Base-by-base conservation (phyloP, 163 green algal genomes). In the Chlorella variabilis region DNA sequence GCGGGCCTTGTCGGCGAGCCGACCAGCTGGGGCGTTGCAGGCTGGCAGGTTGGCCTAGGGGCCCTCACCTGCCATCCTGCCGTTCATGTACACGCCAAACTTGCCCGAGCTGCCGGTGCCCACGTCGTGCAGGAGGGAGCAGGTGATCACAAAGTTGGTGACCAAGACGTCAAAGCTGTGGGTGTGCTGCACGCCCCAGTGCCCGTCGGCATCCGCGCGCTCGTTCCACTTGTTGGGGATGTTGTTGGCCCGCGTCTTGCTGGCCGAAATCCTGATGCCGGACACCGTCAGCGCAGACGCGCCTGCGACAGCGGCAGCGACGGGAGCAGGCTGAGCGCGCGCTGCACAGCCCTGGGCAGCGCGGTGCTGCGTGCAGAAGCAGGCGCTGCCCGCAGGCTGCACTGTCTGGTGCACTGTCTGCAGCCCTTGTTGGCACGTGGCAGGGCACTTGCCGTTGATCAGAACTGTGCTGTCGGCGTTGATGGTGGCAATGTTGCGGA, bases 401-500 rank as follows among this genome's bases (percentile, higher is more conserved):
- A n/a, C n/a, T n/a, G n/a, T n/a, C n/a, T n/a, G n/a, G n/a, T n/a
- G n/a, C n/a, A n/a, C n/a, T n/a, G n/a, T n/a, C n/a, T n/a, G n/a
- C n/a, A n/a, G n/a, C n/a, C n/a, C n/a, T n/a, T n/a, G n/a, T n/a
- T n/a, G n/a, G n/a, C n/a, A n/a, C n/a, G n/a, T n/a, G 39, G 39
- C 41, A n/a, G 51, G 9, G 9, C 18, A 67, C 59, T 11, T 38
- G 18, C 59, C 59, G 34, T 78, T 54, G 34, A 80, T 42, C 21
- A 80, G 41, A 36, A 80, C 38, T 1, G 34, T 29, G 56, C 38
- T 71, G 56, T 80, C 73, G 4, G 73, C 73, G 56, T 80, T 80
- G 54, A 69, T 33, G 31, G 31, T 66, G 48, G 25, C 48, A 33
- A 77, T 65, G 70, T 77, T 31, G 1, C 33, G 21, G 7, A 59